Evolutionary conservation across 768 basidiomycete species (phyloP).

Genomic region (Pleurotus djamor): DNA sequence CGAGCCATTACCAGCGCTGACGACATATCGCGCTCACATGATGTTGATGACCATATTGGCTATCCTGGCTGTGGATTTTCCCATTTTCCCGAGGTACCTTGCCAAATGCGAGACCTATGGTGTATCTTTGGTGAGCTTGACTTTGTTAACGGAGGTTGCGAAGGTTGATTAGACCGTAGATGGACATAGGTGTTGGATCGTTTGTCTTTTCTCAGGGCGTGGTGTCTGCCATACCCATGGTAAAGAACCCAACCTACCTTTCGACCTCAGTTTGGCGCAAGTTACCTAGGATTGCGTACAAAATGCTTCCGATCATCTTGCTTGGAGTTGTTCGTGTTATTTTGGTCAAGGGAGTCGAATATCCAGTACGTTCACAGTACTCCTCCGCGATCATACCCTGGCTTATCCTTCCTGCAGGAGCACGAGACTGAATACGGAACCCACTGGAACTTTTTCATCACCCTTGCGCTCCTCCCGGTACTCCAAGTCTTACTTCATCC

Average conservation of each 20-base stretch:
- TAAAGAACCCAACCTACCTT: constrained; percentile 60
- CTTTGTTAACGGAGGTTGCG: neutral
- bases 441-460: constrained; percentile 99
- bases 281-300: constrained; percentile 46
- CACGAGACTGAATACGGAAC: constrained; percentile 95
- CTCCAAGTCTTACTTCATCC: constrained; percentile 72
- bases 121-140: constrained; percentile 77
- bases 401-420: constrained; percentile 46
- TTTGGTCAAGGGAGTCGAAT: constrained; percentile 90
- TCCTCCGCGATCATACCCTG: neutral
- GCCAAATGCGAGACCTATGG: constrained; percentile 96
- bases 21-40: constrained; percentile 92
- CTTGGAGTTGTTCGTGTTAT: constrained; percentile 79
- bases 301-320: constrained; percentile 62
- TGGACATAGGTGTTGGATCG: constrained; percentile 97
- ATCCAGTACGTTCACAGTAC: constrained; percentile 62
- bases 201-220: constrained; percentile 97
- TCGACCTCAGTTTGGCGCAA: constrained; percentile 49
- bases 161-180: constrained; percentile 43
- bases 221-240: constrained; percentile 80
- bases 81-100: constrained; percentile 81
- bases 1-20: constrained; percentile 72
- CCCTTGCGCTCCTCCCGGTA: constrained; percentile 77
- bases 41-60: constrained; percentile 88
- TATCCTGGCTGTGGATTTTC: constrained; percentile 96